A percentile compares a stretch with the other conserved stretches of the same genome.
These are phyloP conservation scores for Imleria badia DNA, from an alignment of 768 basidiomycete species.

Conservation along the genomic window DNA sequence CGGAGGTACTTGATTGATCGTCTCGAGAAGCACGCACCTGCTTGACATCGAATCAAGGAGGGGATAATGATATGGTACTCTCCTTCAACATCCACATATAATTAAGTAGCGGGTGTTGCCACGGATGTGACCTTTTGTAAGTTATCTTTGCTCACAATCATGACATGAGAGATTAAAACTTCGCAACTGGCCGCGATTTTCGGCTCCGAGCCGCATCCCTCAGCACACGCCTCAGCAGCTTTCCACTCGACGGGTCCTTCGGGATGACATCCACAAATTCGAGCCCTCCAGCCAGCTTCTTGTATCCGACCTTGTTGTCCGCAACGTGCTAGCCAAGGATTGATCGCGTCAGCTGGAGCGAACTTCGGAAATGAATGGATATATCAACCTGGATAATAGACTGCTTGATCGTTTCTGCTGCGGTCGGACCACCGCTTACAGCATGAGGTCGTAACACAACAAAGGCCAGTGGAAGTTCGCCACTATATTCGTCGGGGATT, in stretches of 20 bases:
- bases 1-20: no score
- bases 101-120: no score
- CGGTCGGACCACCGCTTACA: conserved; percentile 31
- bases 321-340: conserved; percentile 49
- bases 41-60: no score
- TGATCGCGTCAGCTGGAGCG: not conserved
- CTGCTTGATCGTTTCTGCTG: conserved; percentile 35
- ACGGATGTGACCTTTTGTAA: no score
- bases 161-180: conserved; percentile 28
- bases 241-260: conserved; percentile 74
- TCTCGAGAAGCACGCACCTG: no score
- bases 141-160: no score
- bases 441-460: conserved; percentile 50
- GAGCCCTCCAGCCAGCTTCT: conserved; percentile 59
- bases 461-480: conserved; percentile 73
- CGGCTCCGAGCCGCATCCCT: conserved; percentile 45
- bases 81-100: no score
- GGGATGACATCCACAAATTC: conserved; percentile 63
- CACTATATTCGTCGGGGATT: conserved; percentile 72
- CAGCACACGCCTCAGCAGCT: conserved; percentile 55
- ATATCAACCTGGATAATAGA: conserved; percentile 53
- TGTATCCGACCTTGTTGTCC: conserved; percentile 58
- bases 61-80: no score
- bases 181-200: conserved; percentile 17
- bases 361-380: not conserved